Evolutionary conservation across 768 basidiomycete genomes (phyloP).

Genomic region (Pleurotus citrinopileatus): DNA sequence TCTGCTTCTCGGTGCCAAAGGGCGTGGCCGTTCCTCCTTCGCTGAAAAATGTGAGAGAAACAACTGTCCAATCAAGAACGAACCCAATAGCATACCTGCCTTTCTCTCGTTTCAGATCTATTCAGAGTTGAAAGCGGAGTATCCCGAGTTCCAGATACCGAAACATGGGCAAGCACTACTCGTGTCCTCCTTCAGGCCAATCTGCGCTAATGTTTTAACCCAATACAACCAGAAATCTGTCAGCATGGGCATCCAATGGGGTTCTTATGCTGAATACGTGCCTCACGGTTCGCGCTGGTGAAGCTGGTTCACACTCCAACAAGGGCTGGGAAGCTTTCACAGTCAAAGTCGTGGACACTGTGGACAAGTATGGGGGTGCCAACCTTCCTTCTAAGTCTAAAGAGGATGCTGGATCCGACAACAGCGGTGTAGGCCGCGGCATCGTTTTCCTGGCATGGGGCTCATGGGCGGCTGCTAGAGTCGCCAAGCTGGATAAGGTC

Average conservation of each 20-base stretch:
- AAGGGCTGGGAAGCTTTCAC: constrained; percentile 94
- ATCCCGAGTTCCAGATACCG: constrained; percentile 75
- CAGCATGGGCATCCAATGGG: constrained; percentile 78
- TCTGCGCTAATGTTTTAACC: constrained; percentile 2
- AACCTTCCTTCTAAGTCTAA: constrained; percentile 42
- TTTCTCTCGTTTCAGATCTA: constrained; percentile 63
- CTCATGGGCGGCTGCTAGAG: constrained; percentile 79
- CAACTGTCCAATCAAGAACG: neutral
- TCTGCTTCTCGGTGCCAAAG: constrained; percentile 86
- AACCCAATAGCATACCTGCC: constrained; percentile 14
- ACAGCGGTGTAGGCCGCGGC: constrained; percentile 61
- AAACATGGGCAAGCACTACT: constrained; percentile 74
- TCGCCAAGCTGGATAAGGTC: constrained; percentile 74
- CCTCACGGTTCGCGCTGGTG: constrained; percentile 76
- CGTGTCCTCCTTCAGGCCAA: constrained; percentile 1
- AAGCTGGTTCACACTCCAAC: constrained; percentile 78
- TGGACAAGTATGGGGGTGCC: constrained; percentile 74
- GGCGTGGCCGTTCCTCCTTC: constrained; percentile 80
- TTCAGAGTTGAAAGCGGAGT: constrained; percentile 79
- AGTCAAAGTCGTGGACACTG: constrained; percentile 70
- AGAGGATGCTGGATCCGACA: constrained; percentile 27
- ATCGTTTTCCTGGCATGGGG: constrained; percentile 89
- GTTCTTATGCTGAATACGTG: constrained; percentile 93
- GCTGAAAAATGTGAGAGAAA: constrained; percentile 63
- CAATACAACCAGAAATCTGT: constrained; percentile 59